phyloP scores from a whole-genome alignment of 2,329 filamentous ascomycete species.

The Phialemonium atrogriseum region DNA sequence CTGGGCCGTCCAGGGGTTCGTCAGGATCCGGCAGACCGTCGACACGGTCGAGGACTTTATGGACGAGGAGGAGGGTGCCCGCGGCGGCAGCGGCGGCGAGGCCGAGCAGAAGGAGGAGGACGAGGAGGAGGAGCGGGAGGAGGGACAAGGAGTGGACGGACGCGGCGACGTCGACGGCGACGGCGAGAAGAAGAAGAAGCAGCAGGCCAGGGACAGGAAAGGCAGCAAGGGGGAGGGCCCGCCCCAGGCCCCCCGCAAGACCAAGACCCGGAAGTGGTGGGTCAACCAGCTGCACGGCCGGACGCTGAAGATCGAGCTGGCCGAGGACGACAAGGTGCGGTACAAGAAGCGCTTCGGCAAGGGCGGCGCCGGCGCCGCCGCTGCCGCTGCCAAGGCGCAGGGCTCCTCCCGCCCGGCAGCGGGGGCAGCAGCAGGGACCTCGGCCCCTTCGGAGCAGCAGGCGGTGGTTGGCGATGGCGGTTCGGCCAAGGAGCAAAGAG shows the following conservation, averaged over 20 bases:
- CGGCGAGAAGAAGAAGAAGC: constrained; percentile 15
- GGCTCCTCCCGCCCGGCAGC: too few relatives aligned
- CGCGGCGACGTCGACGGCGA: constrained; percentile 18
- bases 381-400: neutral
- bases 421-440: too few relatives aligned
- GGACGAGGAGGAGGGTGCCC: too few relatives aligned
- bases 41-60: constrained; percentile 56
- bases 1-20: constrained; percentile 72
- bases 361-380: constrained; percentile 31
- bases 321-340: constrained; percentile 78
- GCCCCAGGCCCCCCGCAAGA: constrained; percentile 31
- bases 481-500: constrained; percentile 11
- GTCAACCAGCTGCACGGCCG: constrained; percentile 78
- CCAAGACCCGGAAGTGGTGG: constrained; percentile 65
- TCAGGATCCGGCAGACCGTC: constrained; percentile 59
- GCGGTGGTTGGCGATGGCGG: constrained; percentile 13
- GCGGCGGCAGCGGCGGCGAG: too few relatives aligned
- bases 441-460: too few relatives aligned
- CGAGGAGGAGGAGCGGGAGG: constrained; percentile 23
- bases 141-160: too few relatives aligned
- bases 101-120: constrained; percentile 28
- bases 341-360: constrained; percentile 95
- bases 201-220: constrained; percentile 25
- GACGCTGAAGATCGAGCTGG: constrained; percentile 80
- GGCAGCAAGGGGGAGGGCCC: too few relatives aligned